These are phyloP conservation scores for Verticillium longisporum DNA, from an alignment of 2,329 filamentous ascomycete genomes.

Conservation along the genomic window DNA sequence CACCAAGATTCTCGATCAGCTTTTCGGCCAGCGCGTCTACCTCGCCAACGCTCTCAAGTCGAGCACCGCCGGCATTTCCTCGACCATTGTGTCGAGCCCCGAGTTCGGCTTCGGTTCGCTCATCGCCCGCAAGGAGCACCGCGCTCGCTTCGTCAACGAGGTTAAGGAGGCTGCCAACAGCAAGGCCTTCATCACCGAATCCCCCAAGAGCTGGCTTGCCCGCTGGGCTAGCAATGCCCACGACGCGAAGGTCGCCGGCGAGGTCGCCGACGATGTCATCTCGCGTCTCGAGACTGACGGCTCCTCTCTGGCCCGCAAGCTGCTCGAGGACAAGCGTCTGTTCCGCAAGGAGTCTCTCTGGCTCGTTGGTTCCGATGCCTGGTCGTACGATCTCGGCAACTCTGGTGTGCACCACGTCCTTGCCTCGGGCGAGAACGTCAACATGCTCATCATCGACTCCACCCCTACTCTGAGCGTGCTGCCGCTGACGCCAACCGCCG, in stretches of 20 bases:
- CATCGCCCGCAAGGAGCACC: slow-evolving; percentile 80
- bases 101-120: slow-evolving; percentile 97
- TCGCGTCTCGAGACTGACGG: slow-evolving; percentile 74
- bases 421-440: slow-evolving; percentile 94
- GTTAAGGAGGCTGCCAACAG: slow-evolving; percentile 72
- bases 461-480: slow-evolving; percentile 88
- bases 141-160: slow-evolving; percentile 70
- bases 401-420: slow-evolving; percentile 97
- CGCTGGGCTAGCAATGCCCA: slow-evolving; percentile 76
- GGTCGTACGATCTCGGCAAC: slow-evolving; percentile 96
- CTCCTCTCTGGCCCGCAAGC: slow-evolving; percentile 62
- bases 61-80: slow-evolving; percentile 73
- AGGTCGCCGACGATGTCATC: slow-evolving; percentile 75
- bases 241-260: slow-evolving; percentile 66
- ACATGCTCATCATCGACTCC: slow-evolving; percentile 98
- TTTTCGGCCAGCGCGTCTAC: slow-evolving; percentile 77
- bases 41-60: slow-evolving; percentile 80
- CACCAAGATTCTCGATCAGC: slow-evolving; percentile 88
- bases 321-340: slow-evolving; percentile 71
- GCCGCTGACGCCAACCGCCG: slow-evolving; percentile 77
- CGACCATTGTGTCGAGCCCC: slow-evolving; percentile 72
- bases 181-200: slow-evolving; percentile 69
- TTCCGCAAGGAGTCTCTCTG: slow-evolving; percentile 94
- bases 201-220: slow-evolving; percentile 69
- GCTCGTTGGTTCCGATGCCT: slow-evolving; percentile 94